A percentile compares a stretch with the other conserved stretches of the same genome.
These are phyloP conservation scores for Brassica cretica DNA, from an alignment of 345 rosid species.

Conservation along the genomic window DNA sequence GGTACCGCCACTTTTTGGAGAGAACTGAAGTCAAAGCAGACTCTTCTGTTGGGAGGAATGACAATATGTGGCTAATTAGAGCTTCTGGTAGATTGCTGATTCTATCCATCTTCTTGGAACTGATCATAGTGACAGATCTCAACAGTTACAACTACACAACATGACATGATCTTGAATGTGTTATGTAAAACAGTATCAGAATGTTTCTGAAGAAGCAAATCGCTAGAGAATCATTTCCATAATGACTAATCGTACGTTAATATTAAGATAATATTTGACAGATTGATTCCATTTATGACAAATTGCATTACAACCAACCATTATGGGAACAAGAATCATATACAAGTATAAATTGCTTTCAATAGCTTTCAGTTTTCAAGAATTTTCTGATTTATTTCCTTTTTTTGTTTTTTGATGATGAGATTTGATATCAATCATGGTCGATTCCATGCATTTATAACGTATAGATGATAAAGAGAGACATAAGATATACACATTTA, in stretches of 20 bases:
- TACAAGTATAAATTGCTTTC: neutral
- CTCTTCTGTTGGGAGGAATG: slow-evolving; percentile 20
- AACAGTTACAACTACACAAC: neutral
- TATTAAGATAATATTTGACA: neutral
- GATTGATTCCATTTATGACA: neutral
- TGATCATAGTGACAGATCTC: slow-evolving; percentile 9
- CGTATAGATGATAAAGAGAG: slow-evolving; percentile 1
- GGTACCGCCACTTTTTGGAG: slow-evolving; percentile 11
- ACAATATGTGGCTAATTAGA: slow-evolving; percentile 24
- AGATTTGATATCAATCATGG: neutral
- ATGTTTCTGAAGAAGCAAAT: neutral
- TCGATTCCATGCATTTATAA: neutral
- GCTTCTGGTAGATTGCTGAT: slow-evolving; percentile 20
- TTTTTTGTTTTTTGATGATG: neutral
- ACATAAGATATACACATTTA: neutral
- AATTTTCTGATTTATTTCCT: neutral
- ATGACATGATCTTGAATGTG: neutral
- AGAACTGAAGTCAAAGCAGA: slow-evolving; percentile 25
- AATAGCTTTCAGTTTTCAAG: neutral
- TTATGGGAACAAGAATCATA: neutral
- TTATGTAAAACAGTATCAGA: no score
- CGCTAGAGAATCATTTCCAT: neutral
- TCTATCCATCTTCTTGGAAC: neutral
- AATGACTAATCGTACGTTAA: neutral
- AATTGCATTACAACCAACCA: neutral